These are phyloP conservation scores for Epichloe baconii DNA, from an alignment of 2,329 filamentous ascomycete species.

Conservation along the genomic window DNA sequence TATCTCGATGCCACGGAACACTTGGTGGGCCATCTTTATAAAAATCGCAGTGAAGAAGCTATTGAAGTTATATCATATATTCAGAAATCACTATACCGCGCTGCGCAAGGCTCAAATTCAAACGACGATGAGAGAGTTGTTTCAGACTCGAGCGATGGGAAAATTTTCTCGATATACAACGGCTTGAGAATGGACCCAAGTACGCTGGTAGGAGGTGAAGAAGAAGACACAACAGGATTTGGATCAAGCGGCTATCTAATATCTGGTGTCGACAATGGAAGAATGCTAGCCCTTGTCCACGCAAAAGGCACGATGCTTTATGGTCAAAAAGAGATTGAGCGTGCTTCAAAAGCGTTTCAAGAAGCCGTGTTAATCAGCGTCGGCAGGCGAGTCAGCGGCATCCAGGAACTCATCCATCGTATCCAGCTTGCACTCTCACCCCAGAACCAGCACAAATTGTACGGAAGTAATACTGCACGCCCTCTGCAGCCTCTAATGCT, in stretches of 20 bases:
- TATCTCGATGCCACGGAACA: conserved; percentile 95
- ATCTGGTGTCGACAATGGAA: conserved; percentile 75
- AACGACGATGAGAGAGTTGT: neutral
- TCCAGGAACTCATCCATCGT: conserved; percentile 64
- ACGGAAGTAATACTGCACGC: conserved; percentile 3
- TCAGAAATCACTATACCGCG: conserved; percentile 51
- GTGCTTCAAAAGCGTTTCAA: conserved; percentile 81
- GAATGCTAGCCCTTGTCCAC: conserved; percentile 86
- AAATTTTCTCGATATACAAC: neutral
- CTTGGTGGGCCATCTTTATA: conserved; percentile 77
- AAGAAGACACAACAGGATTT: conserved; percentile 13
- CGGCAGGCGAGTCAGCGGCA: conserved; percentile 54
- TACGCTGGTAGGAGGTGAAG: neutral
- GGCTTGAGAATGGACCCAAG: neutral
- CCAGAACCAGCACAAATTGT: conserved; percentile 6
- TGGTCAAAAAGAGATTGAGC: conserved; percentile 66
- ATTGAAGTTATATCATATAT: conserved; percentile 78
- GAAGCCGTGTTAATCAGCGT: conserved; percentile 84
- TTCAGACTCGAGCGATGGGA: neutral
- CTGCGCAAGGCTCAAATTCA: neutral
- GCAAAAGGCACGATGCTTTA: conserved; percentile 99
- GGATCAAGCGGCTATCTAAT: conserved; percentile 58
- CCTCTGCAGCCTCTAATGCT: conserved; percentile 52
- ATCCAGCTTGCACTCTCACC: conserved; percentile 58
- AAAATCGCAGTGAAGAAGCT: conserved; percentile 70